Evolutionary conservation across 768 basidiomycete genomes (phyloP), one percentile per base, ranked within the genome.

Genomic region (Leccinum barrowsii): DNA sequence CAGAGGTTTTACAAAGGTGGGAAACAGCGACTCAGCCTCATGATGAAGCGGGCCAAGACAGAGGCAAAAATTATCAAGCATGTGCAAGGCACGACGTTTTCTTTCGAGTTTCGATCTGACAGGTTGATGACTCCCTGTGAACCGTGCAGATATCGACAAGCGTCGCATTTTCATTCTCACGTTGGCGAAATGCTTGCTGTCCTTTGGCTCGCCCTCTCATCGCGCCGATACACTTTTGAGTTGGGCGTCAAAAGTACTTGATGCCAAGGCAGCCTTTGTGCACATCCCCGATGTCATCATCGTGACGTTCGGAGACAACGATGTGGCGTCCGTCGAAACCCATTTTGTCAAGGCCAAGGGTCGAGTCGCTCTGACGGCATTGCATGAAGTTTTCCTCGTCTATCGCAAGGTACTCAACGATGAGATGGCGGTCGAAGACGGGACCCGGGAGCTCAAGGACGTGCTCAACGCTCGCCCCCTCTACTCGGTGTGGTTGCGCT

Each of bases 141-240:
- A 44, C 42, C 42, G 4, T 34, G 15, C 57, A 84, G 84, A 80
- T 54, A 68, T 80, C 7, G 70, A 75, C 30, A 76, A 74, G 49
- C 79, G 84, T 52, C 78, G 80, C 57, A 85, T 87, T 55, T 97
- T 97, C 75, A 80, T 97, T 52, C 76, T 95, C 65, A 87, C 87
- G 68, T 82, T 97, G 24, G 91, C 92, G 2, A 89, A 92, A 69
- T 90, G 91, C 11, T 80, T 98, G 58, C 83, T 98, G 70, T 81
- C 86, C n/a, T 95, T 91, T 70, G 94, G 94, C 19, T 90, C 94
- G n/a, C 94, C 94, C 2, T 93, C 92, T 21, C 95, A 97, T 72
- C 82, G 95, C 19, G 88, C 95, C 61, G 93, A 96, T 74, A 86
- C 91, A 1, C 94, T 95, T 70, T 82, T 98, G 42, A 79, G 80